A percentile compares a stretch with the other conserved stretches of the same genome.
These are phyloP conservation scores for Plectranthus barbatus DNA, from an alignment of 257 asterid genomes.

Conservation along the genomic window DNA sequence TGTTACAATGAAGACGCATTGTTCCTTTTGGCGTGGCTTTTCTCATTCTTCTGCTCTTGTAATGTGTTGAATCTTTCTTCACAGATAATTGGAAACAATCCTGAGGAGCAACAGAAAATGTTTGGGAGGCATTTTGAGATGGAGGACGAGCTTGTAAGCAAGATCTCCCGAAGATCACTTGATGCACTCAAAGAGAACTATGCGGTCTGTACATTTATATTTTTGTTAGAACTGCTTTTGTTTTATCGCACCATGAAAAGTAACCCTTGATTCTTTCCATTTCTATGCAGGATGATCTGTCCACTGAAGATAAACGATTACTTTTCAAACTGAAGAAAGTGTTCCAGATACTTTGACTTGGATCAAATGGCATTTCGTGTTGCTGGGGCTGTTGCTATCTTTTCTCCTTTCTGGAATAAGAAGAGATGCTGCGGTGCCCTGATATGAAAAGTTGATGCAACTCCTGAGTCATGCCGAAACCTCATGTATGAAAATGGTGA, in stretches of 20 bases:
- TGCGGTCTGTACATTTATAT: conserved; percentile 37
- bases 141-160: conserved; percentile 97
- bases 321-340: conserved; percentile 67
- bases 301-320: conserved; percentile 64
- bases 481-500: not conserved
- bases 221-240: not conserved
- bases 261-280: not conserved
- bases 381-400: conserved; percentile 4
- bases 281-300: conserved; percentile 55
- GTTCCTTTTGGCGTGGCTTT: not conserved
- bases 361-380: not conserved
- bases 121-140: conserved; percentile 88
- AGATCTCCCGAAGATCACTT: conserved; percentile 76
- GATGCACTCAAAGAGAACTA: conserved; percentile 83
- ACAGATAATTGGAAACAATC: conserved; percentile 75
- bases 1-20: not conserved
- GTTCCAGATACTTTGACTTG: conserved; percentile 59
- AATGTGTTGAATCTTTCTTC: not conserved
- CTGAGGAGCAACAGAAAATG: conserved; percentile 95
- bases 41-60: not conserved
- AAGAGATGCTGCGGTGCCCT: not conserved
- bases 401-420: conserved; percentile 7
- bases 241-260: not conserved
- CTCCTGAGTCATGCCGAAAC: not conserved
- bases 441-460: not conserved